Base-by-base conservation (phyloP, 805 yeast genomes). In the Saturnispora sanitii region DNA sequence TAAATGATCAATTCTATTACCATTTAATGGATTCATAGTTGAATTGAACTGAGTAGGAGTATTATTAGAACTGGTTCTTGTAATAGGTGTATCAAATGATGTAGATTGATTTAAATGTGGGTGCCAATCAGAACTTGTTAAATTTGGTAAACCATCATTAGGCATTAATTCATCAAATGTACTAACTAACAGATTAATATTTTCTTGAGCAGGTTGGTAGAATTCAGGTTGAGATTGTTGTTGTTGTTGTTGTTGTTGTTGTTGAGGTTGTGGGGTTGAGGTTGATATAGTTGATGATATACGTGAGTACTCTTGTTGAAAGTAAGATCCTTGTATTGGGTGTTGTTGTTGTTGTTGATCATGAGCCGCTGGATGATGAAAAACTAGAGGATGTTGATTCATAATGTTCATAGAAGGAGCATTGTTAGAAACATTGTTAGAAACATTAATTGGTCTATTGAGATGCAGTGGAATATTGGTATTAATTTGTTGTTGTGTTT, bases 141-240 rank as follows among this genome's bases (percentile, higher is more conserved):
- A 13, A 33, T 39, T 15, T 4, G 42, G 42, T 6, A 39, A 12
- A 9, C 19, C 30, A 33, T 26, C 21, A 4, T 16, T 19, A 25
- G 42, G 42, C 12, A 39, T 32, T 3, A 38, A 33, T 18, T 38
- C 41, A 33, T 38, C 41, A 23, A 38, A 32, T n/a, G 35, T 32
- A 16, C 21, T 23, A 33, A 38, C 30, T 19, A 37, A 19, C 20
- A 23, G 17, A 22, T 23, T 22, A 11, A 25, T 17, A 22, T 20
- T 26, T 8, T 22, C 19, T 12, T 19, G 30, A 27, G n/a, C 30
- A 12, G 19, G 17, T 35, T 15, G 19, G 30, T 17, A 35, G 6
- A 22, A 8, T 19, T 20, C n/a, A n/a, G 27, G n/a, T 22, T 22
- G 37, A 4, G n/a, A 4, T 3, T 23, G 37, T 13, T 34, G 28